These are phyloP conservation scores for Plasmodium relictum DNA, from an alignment of 169 alveolate genomes.

Conservation along the genomic window DNA sequence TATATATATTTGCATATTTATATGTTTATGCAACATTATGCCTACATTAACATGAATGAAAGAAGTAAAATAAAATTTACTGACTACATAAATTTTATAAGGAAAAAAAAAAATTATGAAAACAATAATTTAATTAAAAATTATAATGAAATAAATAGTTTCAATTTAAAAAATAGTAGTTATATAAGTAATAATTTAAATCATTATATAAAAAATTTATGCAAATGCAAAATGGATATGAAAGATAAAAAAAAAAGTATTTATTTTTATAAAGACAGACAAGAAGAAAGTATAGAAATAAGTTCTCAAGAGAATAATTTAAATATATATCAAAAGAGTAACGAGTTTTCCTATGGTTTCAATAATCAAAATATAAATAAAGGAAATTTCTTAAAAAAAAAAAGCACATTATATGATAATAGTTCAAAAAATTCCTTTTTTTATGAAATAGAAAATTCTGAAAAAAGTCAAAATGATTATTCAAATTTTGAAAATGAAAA, in stretches of 20 bases:
- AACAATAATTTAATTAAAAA: too few species aligned
- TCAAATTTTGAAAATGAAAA: background rate
- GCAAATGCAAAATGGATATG: slow-evolving; percentile 1
- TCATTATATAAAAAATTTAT: background rate
- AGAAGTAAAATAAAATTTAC: background rate
- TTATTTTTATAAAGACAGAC: slow-evolving; percentile 38
- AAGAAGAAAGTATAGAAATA: background rate
- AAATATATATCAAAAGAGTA: background rate
- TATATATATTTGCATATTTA: background rate
- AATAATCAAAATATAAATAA: background rate
- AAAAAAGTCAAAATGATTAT: slow-evolving; percentile 8
- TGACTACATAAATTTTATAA: too few species aligned
- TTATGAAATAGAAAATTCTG: slow-evolving; percentile 38
- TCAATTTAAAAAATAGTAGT: too few species aligned
- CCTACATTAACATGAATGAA: background rate
- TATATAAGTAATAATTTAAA: background rate
- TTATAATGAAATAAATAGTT: too few species aligned
- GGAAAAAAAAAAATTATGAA: too few species aligned
- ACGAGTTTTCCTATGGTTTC: background rate
- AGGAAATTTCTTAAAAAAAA: background rate
- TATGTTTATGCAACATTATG: background rate
- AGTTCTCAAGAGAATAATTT: slow-evolving; percentile 15
- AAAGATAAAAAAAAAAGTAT: slow-evolving; percentile 21
- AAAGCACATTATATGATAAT: background rate
- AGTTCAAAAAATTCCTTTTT: slow-evolving; percentile 26